These are phyloP conservation scores for Symbiodinium natans DNA, from an alignment of 73 alveolate genomes.

Conservation along the genomic window DNA sequence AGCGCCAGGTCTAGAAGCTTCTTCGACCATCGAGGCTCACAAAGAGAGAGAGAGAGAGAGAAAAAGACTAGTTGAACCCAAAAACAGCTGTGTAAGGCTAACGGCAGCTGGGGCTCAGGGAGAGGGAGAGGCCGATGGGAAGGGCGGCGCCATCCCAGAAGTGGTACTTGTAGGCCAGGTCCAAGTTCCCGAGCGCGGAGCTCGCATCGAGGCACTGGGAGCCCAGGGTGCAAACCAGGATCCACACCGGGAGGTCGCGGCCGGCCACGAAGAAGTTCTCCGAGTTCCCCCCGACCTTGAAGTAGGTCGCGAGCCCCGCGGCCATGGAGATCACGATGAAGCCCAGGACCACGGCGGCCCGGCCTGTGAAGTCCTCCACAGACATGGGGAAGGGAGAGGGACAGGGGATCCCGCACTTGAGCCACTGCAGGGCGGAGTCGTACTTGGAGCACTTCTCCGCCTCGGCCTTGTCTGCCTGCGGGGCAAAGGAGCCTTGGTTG, in stretches of 20 bases:
- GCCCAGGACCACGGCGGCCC: background rate
- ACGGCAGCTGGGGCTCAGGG: no score
- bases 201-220: constrained; percentile 1
- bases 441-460: background rate
- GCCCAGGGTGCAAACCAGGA: background rate
- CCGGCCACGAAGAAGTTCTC: constrained; percentile 28
- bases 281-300: background rate
- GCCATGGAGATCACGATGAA: background rate
- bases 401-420: constrained; percentile 18
- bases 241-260: background rate
- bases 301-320: background rate
- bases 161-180: constrained; percentile 3
- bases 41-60: no score
- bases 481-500: background rate
- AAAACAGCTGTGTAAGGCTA: no score
- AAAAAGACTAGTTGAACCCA: no score
- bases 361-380: background rate
- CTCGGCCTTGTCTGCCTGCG: background rate
- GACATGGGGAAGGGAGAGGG: constrained; percentile 14
- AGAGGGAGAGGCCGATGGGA: background rate
- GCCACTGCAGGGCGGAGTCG: background rate
- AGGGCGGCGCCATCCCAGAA: constrained; percentile 33
- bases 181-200: background rate
- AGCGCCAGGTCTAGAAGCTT: no score
- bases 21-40: no score